Evolutionary conservation across 371 early-diverging fungal genomes (phyloP).

Genomic region (Chytridium lagenaria): DNA sequence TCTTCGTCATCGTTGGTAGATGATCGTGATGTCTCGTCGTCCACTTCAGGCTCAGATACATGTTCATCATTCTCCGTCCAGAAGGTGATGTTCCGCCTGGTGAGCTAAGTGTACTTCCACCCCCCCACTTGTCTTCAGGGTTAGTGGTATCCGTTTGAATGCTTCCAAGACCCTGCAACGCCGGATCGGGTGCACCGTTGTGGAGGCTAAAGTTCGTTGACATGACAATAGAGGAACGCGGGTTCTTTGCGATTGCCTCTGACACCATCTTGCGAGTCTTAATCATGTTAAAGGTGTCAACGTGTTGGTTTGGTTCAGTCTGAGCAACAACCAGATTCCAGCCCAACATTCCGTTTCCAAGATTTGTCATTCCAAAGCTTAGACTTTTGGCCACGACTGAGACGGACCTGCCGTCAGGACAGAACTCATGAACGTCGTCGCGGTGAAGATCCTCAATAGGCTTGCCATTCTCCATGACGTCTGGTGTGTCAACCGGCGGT

Average conservation of each 20-base stretch:
- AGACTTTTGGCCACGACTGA: constrained; percentile 39
- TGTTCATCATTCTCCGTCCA: constrained; percentile 3
- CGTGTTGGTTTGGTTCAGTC: constrained; percentile 41
- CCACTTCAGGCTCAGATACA: constrained; percentile 12
- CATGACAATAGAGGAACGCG: constrained; percentile 28
- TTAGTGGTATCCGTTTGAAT: constrained; percentile 32
- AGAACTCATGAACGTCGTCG: constrained; percentile 42
- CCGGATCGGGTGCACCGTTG: background rate
- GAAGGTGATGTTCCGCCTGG: too few species aligned
- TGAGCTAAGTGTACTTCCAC: too few species aligned
- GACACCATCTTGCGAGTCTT: constrained; percentile 37
- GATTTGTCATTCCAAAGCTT: constrained; percentile 48
- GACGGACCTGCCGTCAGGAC: constrained; percentile 46
- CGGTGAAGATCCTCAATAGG: constrained; percentile 39
- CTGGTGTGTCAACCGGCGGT: constrained; percentile 45
- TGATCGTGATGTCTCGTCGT: background rate
- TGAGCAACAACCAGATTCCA: constrained; percentile 56
- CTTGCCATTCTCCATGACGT: constrained; percentile 40
- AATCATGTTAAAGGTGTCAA: constrained; percentile 30
- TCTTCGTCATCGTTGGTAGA: constrained; percentile 14
- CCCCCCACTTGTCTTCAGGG: constrained; percentile 44
- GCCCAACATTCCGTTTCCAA: constrained; percentile 56
- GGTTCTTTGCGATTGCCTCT: constrained; percentile 39
- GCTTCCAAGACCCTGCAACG: constrained; percentile 1
- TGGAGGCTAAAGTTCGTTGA: constrained; percentile 2